Evolutionary conservation across 148 eudicot species (phyloP).

Genomic region (Gaultheria prostrata): DNA sequence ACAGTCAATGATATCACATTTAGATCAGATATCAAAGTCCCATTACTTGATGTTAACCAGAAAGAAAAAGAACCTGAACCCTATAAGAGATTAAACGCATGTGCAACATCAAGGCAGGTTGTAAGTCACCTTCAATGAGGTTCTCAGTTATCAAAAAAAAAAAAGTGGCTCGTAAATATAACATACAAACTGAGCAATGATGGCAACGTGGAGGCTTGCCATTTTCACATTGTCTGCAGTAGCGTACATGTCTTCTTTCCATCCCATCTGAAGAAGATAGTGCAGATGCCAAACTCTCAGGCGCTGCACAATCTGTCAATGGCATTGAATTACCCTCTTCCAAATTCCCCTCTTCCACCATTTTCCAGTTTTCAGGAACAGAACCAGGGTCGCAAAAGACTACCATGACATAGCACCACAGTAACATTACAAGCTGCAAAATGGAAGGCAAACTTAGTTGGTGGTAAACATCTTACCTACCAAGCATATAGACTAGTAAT

Average conservation of each 20-base stretch:
- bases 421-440: slow-evolving; percentile 76
- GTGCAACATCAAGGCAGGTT: background rate
- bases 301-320: slow-evolving; percentile 31
- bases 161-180: background rate
- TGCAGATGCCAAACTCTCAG: slow-evolving; percentile 32
- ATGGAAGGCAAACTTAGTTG: slow-evolving; percentile 7
- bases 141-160: background rate
- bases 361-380: slow-evolving; percentile 86
- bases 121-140: background rate
- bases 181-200: slow-evolving; percentile 95
- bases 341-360: slow-evolving; percentile 41
- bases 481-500: background rate
- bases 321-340: slow-evolving; percentile 53
- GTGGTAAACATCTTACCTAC: background rate
- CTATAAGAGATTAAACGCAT: background rate
- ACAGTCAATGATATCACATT: background rate
- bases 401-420: slow-evolving; percentile 89
- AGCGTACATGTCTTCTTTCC: slow-evolving; percentile 45
- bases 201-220: slow-evolving; percentile 96
- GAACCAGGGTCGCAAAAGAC: slow-evolving; percentile 85
- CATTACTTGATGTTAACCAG: background rate
- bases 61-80: background rate
- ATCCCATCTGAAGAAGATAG: slow-evolving; percentile 44
- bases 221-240: slow-evolving; percentile 65
- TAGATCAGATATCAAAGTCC: background rate